A percentile compares a stretch with the other conserved stretches of the same genome.
Evolutionary conservation across 2,329 filamentous ascomycete species (phyloP).

Genomic region (Monilinia vaccinii-corymbosi): DNA sequence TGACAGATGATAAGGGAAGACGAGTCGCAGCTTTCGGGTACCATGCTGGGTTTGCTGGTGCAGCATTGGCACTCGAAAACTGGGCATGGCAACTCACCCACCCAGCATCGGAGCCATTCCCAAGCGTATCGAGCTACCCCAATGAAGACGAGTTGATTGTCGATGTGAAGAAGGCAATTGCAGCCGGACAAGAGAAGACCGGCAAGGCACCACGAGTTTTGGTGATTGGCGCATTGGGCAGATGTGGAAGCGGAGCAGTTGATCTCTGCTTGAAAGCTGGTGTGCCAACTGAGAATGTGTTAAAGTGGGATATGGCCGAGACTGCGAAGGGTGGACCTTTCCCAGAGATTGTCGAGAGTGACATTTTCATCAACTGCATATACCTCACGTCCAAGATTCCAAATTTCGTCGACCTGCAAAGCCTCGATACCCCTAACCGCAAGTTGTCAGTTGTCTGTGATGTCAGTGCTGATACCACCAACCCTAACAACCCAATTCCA

Average conservation of each 20-base stretch:
- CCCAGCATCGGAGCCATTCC: conserved; percentile 55
- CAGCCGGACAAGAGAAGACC: conserved; percentile 54
- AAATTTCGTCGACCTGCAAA: conserved; percentile 67
- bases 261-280: conserved; percentile 71
- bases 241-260: conserved; percentile 78
- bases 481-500: conserved; percentile 59
- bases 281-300: conserved; percentile 57
- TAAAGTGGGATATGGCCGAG: conserved; percentile 68
- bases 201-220: conserved; percentile 65
- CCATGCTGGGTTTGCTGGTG: conserved; percentile 64
- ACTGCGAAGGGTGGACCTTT: conserved; percentile 64
- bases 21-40: conserved; percentile 56
- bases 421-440: conserved; percentile 57
- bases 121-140: conserved; percentile 57
- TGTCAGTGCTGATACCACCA: conserved; percentile 67
- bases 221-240: conserved; percentile 75
- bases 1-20: conserved; percentile 62
- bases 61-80: conserved; percentile 65
- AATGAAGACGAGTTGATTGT: conserved; percentile 66
- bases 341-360: conserved; percentile 63
- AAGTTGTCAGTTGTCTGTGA: conserved; percentile 75
- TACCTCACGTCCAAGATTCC: conserved; percentile 74
- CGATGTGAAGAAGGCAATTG: conserved; percentile 64
- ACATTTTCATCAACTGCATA: conserved; percentile 83
- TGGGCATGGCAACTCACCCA: conserved; percentile 78